A percentile compares a stretch with the other conserved stretches of the same genome.
Evolutionary conservation across 148 eudicot genomes (phyloP).

Genomic region (Cornus controversa): DNA sequence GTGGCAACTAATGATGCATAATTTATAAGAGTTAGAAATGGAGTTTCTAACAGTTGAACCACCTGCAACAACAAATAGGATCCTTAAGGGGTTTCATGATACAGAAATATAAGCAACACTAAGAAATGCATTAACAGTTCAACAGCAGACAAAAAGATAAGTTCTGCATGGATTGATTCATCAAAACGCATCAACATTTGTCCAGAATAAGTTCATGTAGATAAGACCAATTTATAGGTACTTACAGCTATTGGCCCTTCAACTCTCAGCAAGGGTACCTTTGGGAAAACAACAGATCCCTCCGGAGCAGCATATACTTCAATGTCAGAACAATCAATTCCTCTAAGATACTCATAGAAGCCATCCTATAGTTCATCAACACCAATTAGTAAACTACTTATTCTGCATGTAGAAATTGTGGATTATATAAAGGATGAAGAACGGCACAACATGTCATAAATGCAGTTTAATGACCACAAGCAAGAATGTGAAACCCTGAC

Average conservation of each 20-base stretch:
- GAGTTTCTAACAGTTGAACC: slow-evolving; percentile 91
- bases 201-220: background rate
- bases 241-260: slow-evolving; percentile 97
- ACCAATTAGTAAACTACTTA: slow-evolving; percentile 4
- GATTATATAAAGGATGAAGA: background rate
- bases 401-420: background rate
- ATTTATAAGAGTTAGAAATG: slow-evolving; percentile 88
- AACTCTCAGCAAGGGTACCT: slow-evolving; percentile 82
- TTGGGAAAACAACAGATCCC: slow-evolving; percentile 86
- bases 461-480: background rate
- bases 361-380: slow-evolving; percentile 43
- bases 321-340: slow-evolving; percentile 85
- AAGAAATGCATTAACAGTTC: background rate
- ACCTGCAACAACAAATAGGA: slow-evolving; percentile 46
- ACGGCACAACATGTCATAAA: background rate
- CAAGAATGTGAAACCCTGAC: background rate
- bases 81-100: background rate
- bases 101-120: slow-evolving; percentile 6
- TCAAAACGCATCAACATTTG: background rate
- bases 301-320: slow-evolving; percentile 83
- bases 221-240: slow-evolving; percentile 21
- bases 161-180: background rate
- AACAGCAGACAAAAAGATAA: background rate
- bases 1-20: slow-evolving; percentile 93
- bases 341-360: slow-evolving; percentile 77